Evolutionary conservation across 176 grass and related monocot genomes (phyloP), one percentile per base, ranked within the genome.

Genomic region (Ensete glaucum): DNA sequence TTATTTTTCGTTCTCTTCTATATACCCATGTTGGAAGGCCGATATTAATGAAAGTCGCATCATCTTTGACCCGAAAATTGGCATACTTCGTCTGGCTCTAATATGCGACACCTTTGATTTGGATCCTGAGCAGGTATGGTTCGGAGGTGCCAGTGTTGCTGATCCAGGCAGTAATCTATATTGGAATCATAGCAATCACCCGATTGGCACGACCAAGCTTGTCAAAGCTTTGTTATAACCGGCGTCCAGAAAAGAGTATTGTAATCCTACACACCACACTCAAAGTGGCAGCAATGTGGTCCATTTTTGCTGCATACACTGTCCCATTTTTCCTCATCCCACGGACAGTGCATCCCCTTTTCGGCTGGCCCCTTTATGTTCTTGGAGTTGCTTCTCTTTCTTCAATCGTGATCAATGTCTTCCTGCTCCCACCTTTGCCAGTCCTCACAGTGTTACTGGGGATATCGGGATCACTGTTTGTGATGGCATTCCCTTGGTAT

Each of bases 401-500:
- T 62, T 52, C 67, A 1, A 52, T 88, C 0, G 89, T 96, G 73
- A 87, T 88, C 85, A 92, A 87, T 72, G 80, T 74, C 51, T 92
- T 96, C 22, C 57, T 88, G 75, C 92, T 96, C 74, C 89, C 89
- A 0, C 58, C 81, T 49, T 74, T 92, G 69, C 76, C 89, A 3
- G 89, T 96, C 65, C 82, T 96, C 50, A 92, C 92, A 0, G n/a
- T 83, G 22, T 96, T 87, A 89, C 20, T 96, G 16, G 89, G 62
- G 9, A 76, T 96, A 52, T 21, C 78, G 7, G 87, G 85, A 17
- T 63, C 78, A 52, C 83, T 96, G 54, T 68, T 87, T 25, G 78
- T 89, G 3, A 92, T 92, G 93, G 93, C 87, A 53, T 96, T 77
- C 85, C 92, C 92, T 50, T 96, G 92, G 92, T 96, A 96, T 79